A percentile compares a stretch with the other conserved stretches of the same genome.
phyloP scores from a whole-genome alignment of 83 land plant genomes.

The Thuja plicata region DNA sequence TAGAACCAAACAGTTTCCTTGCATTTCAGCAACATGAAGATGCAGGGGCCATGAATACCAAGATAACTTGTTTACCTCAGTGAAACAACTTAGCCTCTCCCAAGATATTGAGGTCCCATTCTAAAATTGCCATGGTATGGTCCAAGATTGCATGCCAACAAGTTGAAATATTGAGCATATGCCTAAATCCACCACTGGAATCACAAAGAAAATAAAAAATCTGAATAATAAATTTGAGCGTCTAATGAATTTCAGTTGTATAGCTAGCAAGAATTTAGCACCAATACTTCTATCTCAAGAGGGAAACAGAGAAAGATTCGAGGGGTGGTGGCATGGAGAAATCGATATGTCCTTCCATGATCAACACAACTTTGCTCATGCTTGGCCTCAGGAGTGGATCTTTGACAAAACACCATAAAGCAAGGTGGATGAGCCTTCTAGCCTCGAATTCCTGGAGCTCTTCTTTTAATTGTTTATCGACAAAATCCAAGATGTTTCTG shows the following conservation, averaged over 20 bases:
- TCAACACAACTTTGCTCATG: slow-evolving; percentile 1
- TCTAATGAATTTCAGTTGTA: not conserved
- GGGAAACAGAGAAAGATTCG: not conserved
- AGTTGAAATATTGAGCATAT: not conserved
- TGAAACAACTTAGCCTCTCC: not conserved
- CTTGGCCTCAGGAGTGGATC: not conserved
- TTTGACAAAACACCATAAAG: not conserved
- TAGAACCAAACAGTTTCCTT: not conserved
- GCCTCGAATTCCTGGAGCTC: not conserved
- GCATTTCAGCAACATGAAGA: not conserved
- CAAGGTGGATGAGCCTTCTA: slow-evolving; percentile 1
- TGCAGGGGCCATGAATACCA: not conserved
- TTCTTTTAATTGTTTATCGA: not conserved
- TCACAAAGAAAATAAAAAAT: not conserved
- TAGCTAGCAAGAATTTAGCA: not conserved
- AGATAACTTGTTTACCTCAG: not conserved
- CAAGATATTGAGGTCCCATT: not conserved
- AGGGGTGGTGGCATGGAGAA: not conserved
- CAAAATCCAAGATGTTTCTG: not conserved
- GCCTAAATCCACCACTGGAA: not conserved
- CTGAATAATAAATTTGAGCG: not conserved
- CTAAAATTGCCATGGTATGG: not conserved
- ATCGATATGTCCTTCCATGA: not conserved
- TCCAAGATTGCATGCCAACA: not conserved
- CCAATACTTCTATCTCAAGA: not conserved